Conservation (phyloP, 2,329 filamentous ascomycete species). For the Fusarium domesticum region DNA sequence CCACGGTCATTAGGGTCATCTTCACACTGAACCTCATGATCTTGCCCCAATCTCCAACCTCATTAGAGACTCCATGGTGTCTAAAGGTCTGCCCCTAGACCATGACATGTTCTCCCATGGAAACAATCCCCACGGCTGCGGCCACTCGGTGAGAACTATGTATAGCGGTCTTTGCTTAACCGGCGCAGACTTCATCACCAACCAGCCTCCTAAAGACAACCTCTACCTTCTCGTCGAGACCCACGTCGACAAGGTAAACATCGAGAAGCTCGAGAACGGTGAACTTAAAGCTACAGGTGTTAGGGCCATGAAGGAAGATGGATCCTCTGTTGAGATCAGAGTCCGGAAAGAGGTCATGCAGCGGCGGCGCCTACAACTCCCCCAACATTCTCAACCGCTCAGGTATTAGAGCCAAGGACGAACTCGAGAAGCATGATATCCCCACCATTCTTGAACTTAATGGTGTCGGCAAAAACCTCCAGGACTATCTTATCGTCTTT, state of each 20-base stretch:
- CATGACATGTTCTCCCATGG: slow-evolving; percentile 57
- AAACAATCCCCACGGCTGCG: slow-evolving; percentile 52
- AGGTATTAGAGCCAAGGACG: slow-evolving; percentile 47
- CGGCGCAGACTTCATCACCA: slow-evolving; percentile 50
- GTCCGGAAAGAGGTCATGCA: slow-evolving; percentile 39
- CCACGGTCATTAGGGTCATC: slow-evolving; percentile 51
- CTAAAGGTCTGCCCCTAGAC: slow-evolving; percentile 52
- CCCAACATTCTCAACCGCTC: slow-evolving; percentile 52
- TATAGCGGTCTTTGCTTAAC: slow-evolving; percentile 51
- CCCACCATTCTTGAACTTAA: slow-evolving; percentile 41
- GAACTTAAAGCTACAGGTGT: slow-evolving; percentile 46
- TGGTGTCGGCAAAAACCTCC: slow-evolving; percentile 50
- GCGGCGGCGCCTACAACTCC: slow-evolving; percentile 49
- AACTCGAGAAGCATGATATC: slow-evolving; percentile 42
- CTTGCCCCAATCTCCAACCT: slow-evolving; percentile 56
- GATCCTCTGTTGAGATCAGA: slow-evolving; percentile 38
- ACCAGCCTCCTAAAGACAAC: slow-evolving; percentile 39
- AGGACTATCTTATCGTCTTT: slow-evolving; percentile 53
- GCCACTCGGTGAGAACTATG: slow-evolving; percentile 52
- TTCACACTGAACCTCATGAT: slow-evolving; percentile 57
- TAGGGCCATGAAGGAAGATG: slow-evolving; percentile 39
- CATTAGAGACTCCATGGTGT: slow-evolving; percentile 53
- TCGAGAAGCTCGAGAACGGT: slow-evolving; percentile 35
- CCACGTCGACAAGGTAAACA: slow-evolving; percentile 50
- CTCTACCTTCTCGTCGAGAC: slow-evolving; percentile 47